Evolutionary conservation across 129 eudicot genomes (phyloP).

Genomic region (Lactuca sativa): DNA sequence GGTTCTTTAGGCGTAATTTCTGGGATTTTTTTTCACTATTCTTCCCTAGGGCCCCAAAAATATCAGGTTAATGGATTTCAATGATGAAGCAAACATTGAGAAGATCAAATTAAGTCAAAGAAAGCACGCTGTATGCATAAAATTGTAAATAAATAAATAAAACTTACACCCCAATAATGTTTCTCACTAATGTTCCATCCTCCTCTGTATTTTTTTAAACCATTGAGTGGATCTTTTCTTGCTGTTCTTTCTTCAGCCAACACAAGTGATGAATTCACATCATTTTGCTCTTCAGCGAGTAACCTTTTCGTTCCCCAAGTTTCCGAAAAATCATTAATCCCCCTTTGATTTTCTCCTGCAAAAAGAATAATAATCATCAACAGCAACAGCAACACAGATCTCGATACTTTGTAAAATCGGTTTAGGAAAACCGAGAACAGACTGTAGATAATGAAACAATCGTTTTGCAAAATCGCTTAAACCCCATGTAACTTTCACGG

Average conservation of each 20-base stretch:
- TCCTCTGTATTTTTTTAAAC: conserved; percentile 57
- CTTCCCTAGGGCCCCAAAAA: background rate
- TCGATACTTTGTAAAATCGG: background rate
- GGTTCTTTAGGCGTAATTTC: conserved; percentile 9
- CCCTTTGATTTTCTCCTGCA: conserved; percentile 37
- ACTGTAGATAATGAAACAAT: background rate
- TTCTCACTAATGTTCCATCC: conserved; percentile 84
- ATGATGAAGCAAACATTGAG: background rate
- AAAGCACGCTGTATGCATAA: background rate
- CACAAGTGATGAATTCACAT: conserved; percentile 63
- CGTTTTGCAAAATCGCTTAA: background rate
- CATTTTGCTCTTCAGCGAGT: conserved; percentile 37
- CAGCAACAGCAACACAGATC: background rate
- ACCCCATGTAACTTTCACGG: background rate
- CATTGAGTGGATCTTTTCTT: conserved; percentile 74
- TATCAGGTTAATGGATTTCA: background rate
- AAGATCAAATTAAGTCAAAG: background rate
- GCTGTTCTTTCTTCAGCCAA: conserved; percentile 73
- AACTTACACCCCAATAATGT: conserved; percentile 94
- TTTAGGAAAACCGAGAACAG: conserved; percentile 1
- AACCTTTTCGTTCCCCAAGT: conserved; percentile 43
- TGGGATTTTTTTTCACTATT: background rate
- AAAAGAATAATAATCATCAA: background rate
- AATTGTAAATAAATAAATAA: background rate
- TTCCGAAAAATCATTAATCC: conserved; percentile 23